phyloP scores from a whole-genome alignment of 1,284 basidiomycete species.

The Pseudozyma sp. region DNA sequence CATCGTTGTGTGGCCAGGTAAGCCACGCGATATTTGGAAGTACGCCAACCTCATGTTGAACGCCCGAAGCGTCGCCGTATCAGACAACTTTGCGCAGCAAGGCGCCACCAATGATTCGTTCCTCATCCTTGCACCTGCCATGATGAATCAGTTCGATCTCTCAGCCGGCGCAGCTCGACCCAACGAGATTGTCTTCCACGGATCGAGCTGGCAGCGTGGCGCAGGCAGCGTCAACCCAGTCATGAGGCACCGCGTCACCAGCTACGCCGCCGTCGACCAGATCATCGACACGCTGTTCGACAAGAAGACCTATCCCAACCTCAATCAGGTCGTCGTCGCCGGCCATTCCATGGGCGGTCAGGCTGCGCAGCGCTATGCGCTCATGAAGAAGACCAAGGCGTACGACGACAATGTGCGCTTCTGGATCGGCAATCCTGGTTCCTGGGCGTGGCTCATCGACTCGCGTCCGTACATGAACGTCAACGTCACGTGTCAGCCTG shows the following conservation, averaged over 20 bases:
- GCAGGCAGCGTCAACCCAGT: slow-evolving; percentile 45
- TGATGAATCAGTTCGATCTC: slow-evolving; percentile 38
- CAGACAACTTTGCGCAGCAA: slow-evolving; percentile 17
- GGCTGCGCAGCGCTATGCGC: slow-evolving; percentile 54
- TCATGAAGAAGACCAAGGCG: slow-evolving; percentile 46
- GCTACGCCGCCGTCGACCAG: slow-evolving; percentile 58
- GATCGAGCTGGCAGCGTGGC: slow-evolving; percentile 57
- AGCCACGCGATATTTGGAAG: slow-evolving; percentile 64
- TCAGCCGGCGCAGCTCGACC: slow-evolving; percentile 48
- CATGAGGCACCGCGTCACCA: slow-evolving; percentile 36
- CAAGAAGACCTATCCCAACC: slow-evolving; percentile 55
- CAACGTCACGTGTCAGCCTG: slow-evolving; percentile 30
- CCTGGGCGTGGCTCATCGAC: slow-evolving; percentile 60
- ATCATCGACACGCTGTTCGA: slow-evolving; percentile 51
- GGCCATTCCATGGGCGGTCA: slow-evolving; percentile 64
- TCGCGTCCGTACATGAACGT: slow-evolving; percentile 48
- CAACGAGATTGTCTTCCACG: slow-evolving; percentile 37
- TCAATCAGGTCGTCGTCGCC: slow-evolving; percentile 60
- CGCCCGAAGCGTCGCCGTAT: slow-evolving; percentile 43
- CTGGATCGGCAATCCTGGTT: slow-evolving; percentile 60
- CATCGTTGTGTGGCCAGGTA: slow-evolving; percentile 52
- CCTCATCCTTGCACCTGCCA: slow-evolving; percentile 41
- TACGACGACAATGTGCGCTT: slow-evolving; percentile 58
- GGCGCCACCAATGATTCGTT: slow-evolving; percentile 38
- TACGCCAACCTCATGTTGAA: slow-evolving; percentile 59